These are phyloP conservation scores for Xylona heveae DNA, from an alignment of 495 filamentous ascomycete species.

Conservation along the genomic window DNA sequence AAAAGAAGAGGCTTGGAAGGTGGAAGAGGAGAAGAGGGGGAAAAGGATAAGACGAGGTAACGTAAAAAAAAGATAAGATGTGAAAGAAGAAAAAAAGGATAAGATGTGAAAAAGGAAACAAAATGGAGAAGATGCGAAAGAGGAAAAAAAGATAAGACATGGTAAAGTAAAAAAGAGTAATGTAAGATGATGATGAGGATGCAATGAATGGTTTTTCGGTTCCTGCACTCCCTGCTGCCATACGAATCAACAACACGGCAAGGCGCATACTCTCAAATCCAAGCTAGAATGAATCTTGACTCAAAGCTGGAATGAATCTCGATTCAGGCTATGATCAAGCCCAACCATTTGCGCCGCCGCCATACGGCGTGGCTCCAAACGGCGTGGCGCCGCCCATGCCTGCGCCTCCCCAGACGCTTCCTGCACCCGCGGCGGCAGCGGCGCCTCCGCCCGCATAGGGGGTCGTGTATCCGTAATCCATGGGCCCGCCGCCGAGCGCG, in stretches of 20 bases:
- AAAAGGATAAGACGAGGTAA: too few species aligned
- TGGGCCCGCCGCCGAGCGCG: constrained; percentile 31
- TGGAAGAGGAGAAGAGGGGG: too few species aligned
- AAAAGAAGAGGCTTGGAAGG: too few species aligned
- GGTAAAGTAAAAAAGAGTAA: not conserved
- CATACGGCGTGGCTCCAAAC: constrained; percentile 36
- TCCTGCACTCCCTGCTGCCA: constrained; percentile 8
- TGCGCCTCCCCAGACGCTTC: constrained; percentile 45
- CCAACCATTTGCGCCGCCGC: constrained; percentile 18
- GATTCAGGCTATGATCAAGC: not conserved
- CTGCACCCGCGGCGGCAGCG: too few species aligned
- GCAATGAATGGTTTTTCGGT: constrained; percentile 7
- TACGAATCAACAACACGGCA: not conserved
- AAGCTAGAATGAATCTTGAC: constrained; percentile 5
- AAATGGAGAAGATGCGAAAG: constrained; percentile 14
- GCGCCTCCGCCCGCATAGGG: constrained; percentile 42
- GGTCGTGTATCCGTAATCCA: constrained; percentile 52
- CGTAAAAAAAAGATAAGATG: too few species aligned
- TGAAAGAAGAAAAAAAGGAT: too few species aligned
- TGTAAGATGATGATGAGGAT: constrained; percentile 16
- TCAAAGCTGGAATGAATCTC: not conserved
- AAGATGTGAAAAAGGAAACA: not conserved
- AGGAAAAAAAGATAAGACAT: constrained; percentile 4
- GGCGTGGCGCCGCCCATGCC: constrained; percentile 46
- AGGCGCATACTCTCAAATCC: constrained; percentile 1